phyloP scores from a whole-genome alignment of 2,329 filamentous ascomycete genomes.

The Colletotrichum eleusines region DNA sequence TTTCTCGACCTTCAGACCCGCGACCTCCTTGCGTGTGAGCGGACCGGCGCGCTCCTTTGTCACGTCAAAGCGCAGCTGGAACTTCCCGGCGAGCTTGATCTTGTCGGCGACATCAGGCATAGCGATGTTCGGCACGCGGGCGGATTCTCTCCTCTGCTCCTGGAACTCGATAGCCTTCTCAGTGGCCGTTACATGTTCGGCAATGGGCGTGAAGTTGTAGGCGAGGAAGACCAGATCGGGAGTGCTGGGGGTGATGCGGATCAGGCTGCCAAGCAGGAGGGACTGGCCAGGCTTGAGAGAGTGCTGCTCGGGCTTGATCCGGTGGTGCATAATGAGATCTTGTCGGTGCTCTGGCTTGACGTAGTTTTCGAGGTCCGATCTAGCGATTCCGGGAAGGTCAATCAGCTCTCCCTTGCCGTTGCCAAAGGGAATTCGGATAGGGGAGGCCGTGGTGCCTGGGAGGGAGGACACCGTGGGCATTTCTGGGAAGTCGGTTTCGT shows the following conservation, averaged over 20 bases:
- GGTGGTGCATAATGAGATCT: slow-evolving; percentile 82
- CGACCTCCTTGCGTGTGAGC: slow-evolving; percentile 72
- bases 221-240: slow-evolving; percentile 76
- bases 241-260: slow-evolving; percentile 84
- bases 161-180: slow-evolving; percentile 84
- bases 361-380: slow-evolving; percentile 78
- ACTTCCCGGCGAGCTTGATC: slow-evolving; percentile 79
- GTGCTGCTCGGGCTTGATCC: slow-evolving; percentile 79
- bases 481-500: slow-evolving; percentile 79
- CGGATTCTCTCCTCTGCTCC: slow-evolving; percentile 66
- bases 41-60: slow-evolving; percentile 83
- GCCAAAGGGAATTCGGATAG: slow-evolving; percentile 92
- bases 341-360: slow-evolving; percentile 75
- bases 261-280: slow-evolving; percentile 85
- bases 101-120: slow-evolving; percentile 66
- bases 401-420: slow-evolving; percentile 89
- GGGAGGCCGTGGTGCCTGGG: slow-evolving; percentile 93
- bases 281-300: slow-evolving; percentile 82
- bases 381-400: slow-evolving; percentile 87
- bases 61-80: slow-evolving; percentile 83
- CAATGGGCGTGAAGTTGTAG: slow-evolving; percentile 88
- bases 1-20: slow-evolving; percentile 72
- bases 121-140: slow-evolving; percentile 73
- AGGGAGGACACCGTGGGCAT: slow-evolving; percentile 90
- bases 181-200: slow-evolving; percentile 81